Evolutionary conservation across 192 early-diverging fungal species (phyloP).

Genomic region (Coemansia sp.): DNA sequence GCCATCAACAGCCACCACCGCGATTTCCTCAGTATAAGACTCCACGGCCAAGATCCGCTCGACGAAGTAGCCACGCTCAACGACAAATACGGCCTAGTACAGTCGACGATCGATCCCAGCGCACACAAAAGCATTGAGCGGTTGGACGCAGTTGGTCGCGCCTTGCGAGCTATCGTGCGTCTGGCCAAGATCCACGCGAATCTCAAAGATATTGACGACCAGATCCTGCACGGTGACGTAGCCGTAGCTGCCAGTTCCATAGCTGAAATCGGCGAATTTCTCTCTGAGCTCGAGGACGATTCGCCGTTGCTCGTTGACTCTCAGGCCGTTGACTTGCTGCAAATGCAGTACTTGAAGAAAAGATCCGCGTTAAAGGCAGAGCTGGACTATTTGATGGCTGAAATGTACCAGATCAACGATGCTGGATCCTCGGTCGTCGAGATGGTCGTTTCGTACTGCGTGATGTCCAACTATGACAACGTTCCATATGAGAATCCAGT

Average conservation of each 20-base stretch:
- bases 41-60: conserved; percentile 46
- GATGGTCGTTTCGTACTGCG: conserved; percentile 25
- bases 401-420: conserved; percentile 24
- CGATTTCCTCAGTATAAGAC: conserved; percentile 31
- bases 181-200: conserved; percentile 49
- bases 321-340: conserved; percentile 17
- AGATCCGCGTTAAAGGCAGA: conserved; percentile 36
- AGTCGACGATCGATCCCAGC: neutral
- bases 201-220: conserved; percentile 48
- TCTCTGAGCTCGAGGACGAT: conserved; percentile 34
- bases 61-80: conserved; percentile 55
- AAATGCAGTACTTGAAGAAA: conserved; percentile 30
- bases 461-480: conserved; percentile 33
- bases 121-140: conserved; percentile 9
- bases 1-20: conserved; percentile 49
- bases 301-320: conserved; percentile 4
- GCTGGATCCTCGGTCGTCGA: conserved; percentile 23
- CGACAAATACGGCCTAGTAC: conserved; percentile 40
- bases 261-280: conserved; percentile 32
- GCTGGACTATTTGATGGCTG: conserved; percentile 41
- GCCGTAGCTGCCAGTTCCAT: conserved; percentile 44
- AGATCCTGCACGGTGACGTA: conserved; percentile 48
- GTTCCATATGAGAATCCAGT: conserved; percentile 52
- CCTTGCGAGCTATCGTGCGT: conserved; percentile 26
- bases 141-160: conserved; percentile 28